Conservation (phyloP, 2,329 filamentous ascomycete species). For the Aspergillus melleus region DNA sequence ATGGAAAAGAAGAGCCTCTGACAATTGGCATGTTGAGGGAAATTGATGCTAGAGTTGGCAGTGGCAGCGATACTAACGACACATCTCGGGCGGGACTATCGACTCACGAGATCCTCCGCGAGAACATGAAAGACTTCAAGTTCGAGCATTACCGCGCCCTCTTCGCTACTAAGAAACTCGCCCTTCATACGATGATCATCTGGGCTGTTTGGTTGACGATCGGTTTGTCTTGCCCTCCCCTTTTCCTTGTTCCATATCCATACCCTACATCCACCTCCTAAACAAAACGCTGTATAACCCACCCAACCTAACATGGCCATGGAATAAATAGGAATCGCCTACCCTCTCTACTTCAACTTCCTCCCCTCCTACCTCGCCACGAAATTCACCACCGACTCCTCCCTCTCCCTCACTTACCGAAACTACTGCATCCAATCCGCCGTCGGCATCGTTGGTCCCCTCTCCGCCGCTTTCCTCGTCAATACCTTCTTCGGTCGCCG, state of each 20-base stretch:
- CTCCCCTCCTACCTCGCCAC: conserved; percentile 48
- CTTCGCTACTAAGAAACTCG: conserved; percentile 27
- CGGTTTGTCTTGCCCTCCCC: too few species aligned
- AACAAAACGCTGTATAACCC: too few species aligned
- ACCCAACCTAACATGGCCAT: too few species aligned
- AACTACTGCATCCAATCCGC: conserved; percentile 35
- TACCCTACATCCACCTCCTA: too few species aligned
- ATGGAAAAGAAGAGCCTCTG: conserved; percentile 28
- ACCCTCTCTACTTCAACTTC: conserved; percentile 51
- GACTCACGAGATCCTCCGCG: conserved; percentile 27
- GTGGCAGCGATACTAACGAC: background rate
- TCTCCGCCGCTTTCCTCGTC: conserved; percentile 45
- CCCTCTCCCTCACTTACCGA: conserved; percentile 23
- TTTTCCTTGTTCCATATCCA: too few species aligned
- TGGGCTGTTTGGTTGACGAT: conserved; percentile 49
- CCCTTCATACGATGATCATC: conserved; percentile 35
- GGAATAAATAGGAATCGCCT: conserved; percentile 39
- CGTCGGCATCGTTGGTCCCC: conserved; percentile 42
- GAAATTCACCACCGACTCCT: conserved; percentile 31
- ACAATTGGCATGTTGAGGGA: conserved; percentile 32
- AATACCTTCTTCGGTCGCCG: conserved; percentile 45
- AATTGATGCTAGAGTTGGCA: conserved; percentile 26
- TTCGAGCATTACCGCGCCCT: conserved; percentile 28
- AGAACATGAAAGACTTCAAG: conserved; percentile 31
- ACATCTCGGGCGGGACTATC: conserved; percentile 15